Conservation (phyloP, 2,329 filamentous ascomycete species). For the Cladosporium sp. region DNA sequence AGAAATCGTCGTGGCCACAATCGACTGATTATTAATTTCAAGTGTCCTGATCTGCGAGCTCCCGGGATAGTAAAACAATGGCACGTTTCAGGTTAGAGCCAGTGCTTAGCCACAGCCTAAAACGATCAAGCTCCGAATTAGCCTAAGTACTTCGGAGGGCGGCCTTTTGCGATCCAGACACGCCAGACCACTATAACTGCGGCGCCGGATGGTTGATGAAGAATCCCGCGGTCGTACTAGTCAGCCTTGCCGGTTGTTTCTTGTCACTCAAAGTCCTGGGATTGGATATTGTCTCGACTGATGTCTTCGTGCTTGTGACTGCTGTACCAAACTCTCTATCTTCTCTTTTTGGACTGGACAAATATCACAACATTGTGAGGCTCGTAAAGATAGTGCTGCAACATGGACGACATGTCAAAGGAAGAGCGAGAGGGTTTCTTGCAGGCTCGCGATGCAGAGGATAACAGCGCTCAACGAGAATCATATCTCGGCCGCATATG, state of each 20-base stretch:
- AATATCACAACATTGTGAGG: too few relatives aligned
- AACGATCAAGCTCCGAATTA: slow-evolving; percentile 8
- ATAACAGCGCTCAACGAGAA: not conserved
- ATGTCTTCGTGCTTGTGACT: too few relatives aligned
- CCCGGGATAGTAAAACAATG: not conserved
- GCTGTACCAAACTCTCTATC: too few relatives aligned
- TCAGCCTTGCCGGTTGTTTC: too few relatives aligned
- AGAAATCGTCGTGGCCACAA: too few relatives aligned
- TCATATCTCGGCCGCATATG: not conserved
- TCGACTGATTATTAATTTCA: not conserved
- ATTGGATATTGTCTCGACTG: not conserved
- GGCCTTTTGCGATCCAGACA: not conserved
- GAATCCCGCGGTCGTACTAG: too few relatives aligned
- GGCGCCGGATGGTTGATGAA: slow-evolving; percentile 1
- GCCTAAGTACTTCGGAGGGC: slow-evolving; percentile 2
- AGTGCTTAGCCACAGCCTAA: not conserved
- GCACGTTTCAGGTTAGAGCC: slow-evolving; percentile 7
- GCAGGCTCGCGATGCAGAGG: not conserved
- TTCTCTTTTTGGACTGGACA: too few relatives aligned
- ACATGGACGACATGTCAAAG: slow-evolving; percentile 1
- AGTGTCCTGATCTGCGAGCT: not conserved
- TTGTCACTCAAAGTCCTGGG: not conserved
- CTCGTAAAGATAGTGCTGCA: too few relatives aligned
- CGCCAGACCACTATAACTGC: slow-evolving; percentile 5
- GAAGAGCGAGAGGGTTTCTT: slow-evolving; percentile 3